Base-by-base conservation (phyloP, 805 yeast genomes). In the Teunomyces funiuensis region DNA sequence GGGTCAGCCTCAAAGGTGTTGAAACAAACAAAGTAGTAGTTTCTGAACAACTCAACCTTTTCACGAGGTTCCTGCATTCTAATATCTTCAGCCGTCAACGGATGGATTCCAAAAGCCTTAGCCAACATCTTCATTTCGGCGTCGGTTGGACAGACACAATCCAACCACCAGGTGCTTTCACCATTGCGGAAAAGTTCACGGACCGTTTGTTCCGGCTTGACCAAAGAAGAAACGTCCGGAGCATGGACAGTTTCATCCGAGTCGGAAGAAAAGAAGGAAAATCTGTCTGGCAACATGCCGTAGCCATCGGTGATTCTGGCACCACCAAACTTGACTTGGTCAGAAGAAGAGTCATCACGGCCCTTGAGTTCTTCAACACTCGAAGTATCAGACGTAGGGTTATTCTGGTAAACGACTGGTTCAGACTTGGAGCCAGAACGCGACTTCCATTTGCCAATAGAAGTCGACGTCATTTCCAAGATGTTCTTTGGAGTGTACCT, bases 41-140 rank as follows among this genome's bases (percentile, higher is more conserved):
- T 79, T 53, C 82, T 80, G 75, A 91, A 91, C 47, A 91, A 71
- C 66, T 91, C 99, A 22, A 91, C 97, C 65, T 91, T 91, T 69
- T 91, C 99, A 66, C 99, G 89, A 17, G 96, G 80, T 68, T 91
- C 99, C 67, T 90, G 96, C 80, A 88, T 86, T 43, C 96, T 73
- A 50, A 91, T 90, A 81, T 91, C 99, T 68, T 91, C 99, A 1
- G 97, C 89, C 0, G 99, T 91, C 72, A 91, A 81, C 22, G 99
- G 99, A 71, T 91, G 99, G 66, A 91, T 88, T 7, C 97, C 96
- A 63, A 91, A 91, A 0, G 97, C 93, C 55, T 90, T 90, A 7
- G 97, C 84, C 29, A 93, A 62, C 53, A 87, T 82, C 58, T 85
- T 85, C 96, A 93, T 88, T 65, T 93, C 99, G 15, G 82, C 82